These are phyloP conservation scores for Backusella sp. DNA, from an alignment of 192 early-diverging fungal species.

Conservation along the genomic window DNA sequence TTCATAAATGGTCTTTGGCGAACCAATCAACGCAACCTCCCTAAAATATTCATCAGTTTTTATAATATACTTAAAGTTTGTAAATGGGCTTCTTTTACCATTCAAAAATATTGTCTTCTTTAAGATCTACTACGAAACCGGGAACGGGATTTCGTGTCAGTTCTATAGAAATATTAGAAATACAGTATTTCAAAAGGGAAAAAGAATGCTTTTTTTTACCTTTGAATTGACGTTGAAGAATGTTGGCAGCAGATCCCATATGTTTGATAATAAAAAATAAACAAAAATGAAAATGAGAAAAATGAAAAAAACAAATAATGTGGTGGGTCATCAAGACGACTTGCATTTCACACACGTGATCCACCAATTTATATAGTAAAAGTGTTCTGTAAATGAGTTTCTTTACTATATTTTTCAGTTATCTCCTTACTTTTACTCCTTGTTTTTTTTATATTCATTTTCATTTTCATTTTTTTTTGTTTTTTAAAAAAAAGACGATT, in stretches of 20 bases:
- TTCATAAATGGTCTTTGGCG: conserved; percentile 48
- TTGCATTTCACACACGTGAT: not conserved
- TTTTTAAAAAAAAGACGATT: no score
- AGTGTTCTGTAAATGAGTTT: no score
- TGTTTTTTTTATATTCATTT: no score
- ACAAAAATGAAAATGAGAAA: not conserved
- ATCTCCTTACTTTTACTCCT: not conserved
- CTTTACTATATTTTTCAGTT: not conserved
- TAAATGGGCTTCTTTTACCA: conserved; percentile 31
- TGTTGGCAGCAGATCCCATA: conserved; percentile 42
- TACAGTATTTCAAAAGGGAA: no score
- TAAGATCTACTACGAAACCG: conserved; percentile 50
- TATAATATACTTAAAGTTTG: not conserved
- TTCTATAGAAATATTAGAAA: conserved; percentile 25
- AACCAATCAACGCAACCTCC: conserved; percentile 49
- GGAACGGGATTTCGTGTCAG: conserved; percentile 47
- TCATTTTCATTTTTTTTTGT: no score
- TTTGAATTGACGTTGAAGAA: conserved; percentile 50
- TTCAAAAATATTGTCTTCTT: conserved; percentile 44
- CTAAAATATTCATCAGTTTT: conserved; percentile 10
- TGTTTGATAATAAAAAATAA: not conserved
- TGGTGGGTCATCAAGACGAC: not conserved
- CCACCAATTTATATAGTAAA: not conserved
- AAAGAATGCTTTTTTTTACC: conserved; percentile 21
- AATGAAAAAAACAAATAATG: not conserved